Conservation (phyloP, 169 alveolate genomes). For the Eimeria acervulina region DNA sequence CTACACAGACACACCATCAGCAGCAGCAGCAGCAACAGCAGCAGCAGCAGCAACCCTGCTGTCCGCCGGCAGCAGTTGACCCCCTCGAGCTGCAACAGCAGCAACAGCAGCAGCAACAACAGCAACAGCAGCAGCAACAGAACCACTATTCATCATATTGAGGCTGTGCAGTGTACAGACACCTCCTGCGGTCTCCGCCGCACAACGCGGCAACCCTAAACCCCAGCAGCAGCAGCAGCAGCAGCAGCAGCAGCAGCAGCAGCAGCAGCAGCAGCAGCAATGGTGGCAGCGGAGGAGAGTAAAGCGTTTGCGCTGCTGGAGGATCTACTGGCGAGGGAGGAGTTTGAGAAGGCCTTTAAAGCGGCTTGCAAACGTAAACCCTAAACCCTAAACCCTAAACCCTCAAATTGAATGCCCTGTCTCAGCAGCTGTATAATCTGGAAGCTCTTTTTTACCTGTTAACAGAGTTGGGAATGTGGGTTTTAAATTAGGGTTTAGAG, state of each 20-base stretch:
- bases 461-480: too few species aligned
- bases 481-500: not conserved
- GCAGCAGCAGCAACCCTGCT: not conserved
- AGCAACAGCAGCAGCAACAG: conserved; percentile 11
- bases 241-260: not conserved
- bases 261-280: not conserved
- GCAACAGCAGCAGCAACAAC: conserved; percentile 4
- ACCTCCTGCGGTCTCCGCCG: not conserved
- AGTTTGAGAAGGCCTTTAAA: not conserved
- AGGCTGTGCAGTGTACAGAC: conserved; percentile 8
- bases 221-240: not conserved
- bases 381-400: not conserved
- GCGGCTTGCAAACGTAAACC: conserved; percentile 1
- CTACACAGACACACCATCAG: not conserved
- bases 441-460: too few species aligned
- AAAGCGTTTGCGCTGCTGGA: not conserved
- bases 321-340: conserved; percentile 3
- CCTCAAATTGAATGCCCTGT: not conserved
- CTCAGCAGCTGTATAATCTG: too few species aligned
- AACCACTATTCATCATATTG: not conserved
- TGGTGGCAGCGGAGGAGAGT: conserved; percentile 13
- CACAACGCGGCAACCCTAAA: not conserved
- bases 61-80: not conserved
- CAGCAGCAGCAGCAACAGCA: not conserved
- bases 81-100: not conserved